Evolutionary conservation across 768 basidiomycete species (phyloP), one percentile per base, ranked within the genome.

Genomic region (Pleurotus citrinopileatus): DNA sequence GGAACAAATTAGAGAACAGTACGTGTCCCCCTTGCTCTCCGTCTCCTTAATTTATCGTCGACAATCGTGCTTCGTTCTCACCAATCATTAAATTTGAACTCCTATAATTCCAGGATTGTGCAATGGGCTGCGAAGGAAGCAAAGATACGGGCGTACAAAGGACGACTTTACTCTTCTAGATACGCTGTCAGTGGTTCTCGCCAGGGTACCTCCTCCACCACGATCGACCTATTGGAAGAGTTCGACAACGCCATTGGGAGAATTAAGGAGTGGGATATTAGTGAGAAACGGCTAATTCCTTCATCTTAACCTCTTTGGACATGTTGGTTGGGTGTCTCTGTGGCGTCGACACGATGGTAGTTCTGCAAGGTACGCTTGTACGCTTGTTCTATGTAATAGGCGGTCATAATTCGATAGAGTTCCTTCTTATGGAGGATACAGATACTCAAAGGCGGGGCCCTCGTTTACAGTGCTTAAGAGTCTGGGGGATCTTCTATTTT

Each of bases 191-290:
- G n/a, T n/a, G 38, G 17, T 40, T 40, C 10, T 19, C 7, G 38
- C 38, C 10, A 13, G 10, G 29, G 42, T 27, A 42, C 34, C 27
- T 10, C n/a, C 26, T 44, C 37, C 32, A 25, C 54, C 17, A 6
- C 43, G 42, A 47, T 61, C 46, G 67, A 75, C 56, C 64, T 76
- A 26, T 48, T 75, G 17, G 55, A 55, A 22, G 65, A 71, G 50
- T 77, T 69, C 60, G 74, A 77, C 54, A 55, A 62, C n/a, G 70
- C 74, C 9, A 65, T 79, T 12, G 53, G 63, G 57, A 56, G 56
- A 25, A 60, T 74, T 56, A 57, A 66, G 47, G 40, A 38, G 9
- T 74, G 71, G 70, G 47, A 55, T 42, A n/a, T 47, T 43, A 17
- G 48, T 25, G 29, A 53, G 53, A 38, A 54, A 46, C 43, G 56